A percentile compares a stretch with the other conserved stretches of the same genome.
Conservation (phyloP, 306 rosid genomes). For the Trifolium pratense region DNA sequence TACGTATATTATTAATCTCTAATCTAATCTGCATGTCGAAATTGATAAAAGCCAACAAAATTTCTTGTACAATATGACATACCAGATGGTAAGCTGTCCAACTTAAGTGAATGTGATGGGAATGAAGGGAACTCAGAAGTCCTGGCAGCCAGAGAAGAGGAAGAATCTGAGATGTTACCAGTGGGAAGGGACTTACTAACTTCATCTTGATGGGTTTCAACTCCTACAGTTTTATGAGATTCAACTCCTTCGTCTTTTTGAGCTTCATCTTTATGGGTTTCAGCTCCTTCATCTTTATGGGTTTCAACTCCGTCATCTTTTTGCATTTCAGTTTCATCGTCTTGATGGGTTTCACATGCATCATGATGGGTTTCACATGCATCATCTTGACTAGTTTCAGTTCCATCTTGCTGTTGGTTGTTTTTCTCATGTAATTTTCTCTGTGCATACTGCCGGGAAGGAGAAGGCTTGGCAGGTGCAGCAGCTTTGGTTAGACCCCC, state of each 20-base stretch:
- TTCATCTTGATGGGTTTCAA: constrained; percentile 53
- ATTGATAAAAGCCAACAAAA: constrained; percentile 8
- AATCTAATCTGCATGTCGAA: constrained; percentile 27
- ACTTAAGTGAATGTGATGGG: constrained; percentile 15
- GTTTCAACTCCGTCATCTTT: too few species aligned
- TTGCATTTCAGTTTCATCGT: constrained; percentile 44
- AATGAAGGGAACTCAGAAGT: constrained; percentile 53
- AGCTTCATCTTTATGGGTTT: constrained; percentile 51
- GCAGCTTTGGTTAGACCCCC: constrained; percentile 74
- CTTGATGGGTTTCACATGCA: constrained; percentile 44
- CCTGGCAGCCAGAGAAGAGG: constrained; percentile 46
- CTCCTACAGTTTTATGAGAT: constrained; percentile 36
- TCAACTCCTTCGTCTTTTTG: constrained; percentile 57
- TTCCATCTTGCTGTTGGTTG: constrained; percentile 45
- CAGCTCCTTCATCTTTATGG: neutral
- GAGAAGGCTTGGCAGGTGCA: constrained; percentile 85
- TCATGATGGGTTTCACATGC: constrained; percentile 46
- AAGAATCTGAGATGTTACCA: constrained; percentile 43
- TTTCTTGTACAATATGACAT: constrained; percentile 41
- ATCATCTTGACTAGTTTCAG: constrained; percentile 59
- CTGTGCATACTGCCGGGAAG: constrained; percentile 81
- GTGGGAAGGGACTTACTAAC: constrained; percentile 47
- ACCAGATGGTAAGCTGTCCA: constrained; percentile 62
- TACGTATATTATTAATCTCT: constrained; percentile 1
- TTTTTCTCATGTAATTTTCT: constrained; percentile 72